Evolutionary conservation across 257 asterid species (phyloP).

Genomic region (Solanum lycopersicoides): DNA sequence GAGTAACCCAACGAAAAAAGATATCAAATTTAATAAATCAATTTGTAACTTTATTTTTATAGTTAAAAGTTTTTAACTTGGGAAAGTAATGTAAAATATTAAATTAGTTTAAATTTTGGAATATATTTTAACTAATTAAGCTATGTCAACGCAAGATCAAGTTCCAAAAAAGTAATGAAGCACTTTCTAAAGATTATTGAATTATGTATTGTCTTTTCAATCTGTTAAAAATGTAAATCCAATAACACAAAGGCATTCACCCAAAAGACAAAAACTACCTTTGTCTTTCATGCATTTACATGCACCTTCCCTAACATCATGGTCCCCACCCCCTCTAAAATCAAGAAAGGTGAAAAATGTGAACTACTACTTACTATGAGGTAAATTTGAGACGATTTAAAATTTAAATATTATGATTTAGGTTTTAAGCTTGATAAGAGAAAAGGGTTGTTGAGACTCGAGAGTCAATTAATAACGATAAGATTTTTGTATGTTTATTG

Average conservation of each 20-base stretch:
- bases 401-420: neutral
- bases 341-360: neutral
- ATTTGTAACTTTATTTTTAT: neutral
- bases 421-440: neutral
- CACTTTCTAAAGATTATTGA: neutral
- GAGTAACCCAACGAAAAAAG: neutral
- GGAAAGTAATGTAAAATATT: neutral
- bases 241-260: conserved; percentile 15
- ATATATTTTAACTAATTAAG: neutral
- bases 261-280: conserved; percentile 42
- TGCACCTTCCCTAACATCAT: conserved; percentile 14
- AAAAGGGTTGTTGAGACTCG: neutral
- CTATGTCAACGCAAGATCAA: neutral
- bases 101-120: neutral
- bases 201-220: neutral
- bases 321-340: neutral
- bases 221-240: conserved; percentile 23
- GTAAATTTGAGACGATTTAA: neutral
- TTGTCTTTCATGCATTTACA: conserved; percentile 64
- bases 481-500: neutral
- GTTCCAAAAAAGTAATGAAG: neutral
- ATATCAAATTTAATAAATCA: neutral
- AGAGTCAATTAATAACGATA: neutral
- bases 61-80: neutral
- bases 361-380: neutral